A percentile compares a stretch with the other conserved stretches of the same genome.
phyloP scores from a whole-genome alignment of 164 flowering plant genomes.

The Umbilicus rupestris region DNA sequence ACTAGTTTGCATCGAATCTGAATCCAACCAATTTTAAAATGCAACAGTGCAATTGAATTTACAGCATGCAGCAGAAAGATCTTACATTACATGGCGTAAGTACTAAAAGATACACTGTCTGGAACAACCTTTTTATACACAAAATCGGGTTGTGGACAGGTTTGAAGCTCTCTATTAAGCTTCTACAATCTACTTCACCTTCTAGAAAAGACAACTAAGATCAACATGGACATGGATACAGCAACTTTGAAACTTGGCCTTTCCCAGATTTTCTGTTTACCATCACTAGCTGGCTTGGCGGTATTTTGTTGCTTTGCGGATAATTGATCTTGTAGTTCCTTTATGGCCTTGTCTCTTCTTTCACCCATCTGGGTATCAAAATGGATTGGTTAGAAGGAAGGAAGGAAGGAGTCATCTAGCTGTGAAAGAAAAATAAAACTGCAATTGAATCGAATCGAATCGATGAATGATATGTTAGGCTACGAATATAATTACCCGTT shows the following conservation, averaged over 20 bases:
- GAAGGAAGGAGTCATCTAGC: no score
- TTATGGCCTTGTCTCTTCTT: conserved; percentile 67
- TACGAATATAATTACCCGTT: conserved; percentile 27
- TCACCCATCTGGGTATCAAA: conserved; percentile 59
- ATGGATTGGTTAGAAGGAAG: neutral
- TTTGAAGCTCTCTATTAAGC: neutral
- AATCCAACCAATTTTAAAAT: no score
- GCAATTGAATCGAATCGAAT: no score
- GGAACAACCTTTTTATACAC: neutral
- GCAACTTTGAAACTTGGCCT: conserved; percentile 71
- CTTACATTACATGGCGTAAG: neutral
- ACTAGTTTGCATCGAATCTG: no score
- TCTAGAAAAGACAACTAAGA: conserved; percentile 73
- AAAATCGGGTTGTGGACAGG: neutral
- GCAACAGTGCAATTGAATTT: no score
- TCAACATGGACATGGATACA: conserved; percentile 82
- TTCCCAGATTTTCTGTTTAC: conserved; percentile 79
- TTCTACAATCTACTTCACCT: conserved; percentile 20
- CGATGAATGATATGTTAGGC: neutral
- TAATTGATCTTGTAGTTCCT: conserved; percentile 75
- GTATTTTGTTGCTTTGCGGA: conserved; percentile 32
- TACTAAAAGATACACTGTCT: neutral
- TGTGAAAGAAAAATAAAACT: no score
- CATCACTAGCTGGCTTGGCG: conserved; percentile 16
- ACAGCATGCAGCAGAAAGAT: no score